Evolutionary conservation across 257 asterid species (phyloP).

Genomic region (Asclepias syriaca): DNA sequence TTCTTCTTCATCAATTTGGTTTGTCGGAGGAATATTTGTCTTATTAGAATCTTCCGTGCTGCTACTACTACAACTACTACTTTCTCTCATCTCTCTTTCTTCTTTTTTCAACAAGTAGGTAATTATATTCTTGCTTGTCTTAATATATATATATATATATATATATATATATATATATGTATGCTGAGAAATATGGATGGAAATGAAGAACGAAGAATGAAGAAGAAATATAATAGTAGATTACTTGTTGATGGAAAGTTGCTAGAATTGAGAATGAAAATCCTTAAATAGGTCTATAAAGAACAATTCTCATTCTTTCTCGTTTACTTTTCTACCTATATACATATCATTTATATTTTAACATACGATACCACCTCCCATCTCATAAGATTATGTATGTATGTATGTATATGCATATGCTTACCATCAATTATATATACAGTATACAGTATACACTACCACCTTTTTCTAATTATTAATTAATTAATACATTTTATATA

Average conservation of each 20-base stretch:
- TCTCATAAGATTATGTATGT: slow-evolving; percentile 5
- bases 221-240: slow-evolving; percentile 12
- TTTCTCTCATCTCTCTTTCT: slow-evolving; percentile 22
- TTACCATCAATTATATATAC: no score
- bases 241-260: slow-evolving; percentile 44
- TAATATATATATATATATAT: no score
- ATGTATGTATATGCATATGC: background rate
- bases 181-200: slow-evolving; percentile 35
- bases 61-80: slow-evolving; percentile 5
- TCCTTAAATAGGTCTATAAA: slow-evolving; percentile 46
- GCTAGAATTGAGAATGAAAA: slow-evolving; percentile 80
- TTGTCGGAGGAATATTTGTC: slow-evolving; percentile 17
- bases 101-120: background rate
- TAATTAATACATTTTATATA: no score
- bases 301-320: slow-evolving; percentile 40
- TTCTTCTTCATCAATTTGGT: slow-evolving; percentile 23
- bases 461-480: no score
- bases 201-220: slow-evolving; percentile 4
- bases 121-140: background rate
- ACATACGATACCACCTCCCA: slow-evolving; percentile 4
- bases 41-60: slow-evolving; percentile 42
- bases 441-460: no score
- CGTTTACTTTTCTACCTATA: slow-evolving; percentile 8
- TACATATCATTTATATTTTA: slow-evolving; percentile 5
- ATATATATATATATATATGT: no score